Evolutionary conservation across 2,329 filamentous ascomycete genomes (phyloP), one percentile per base, ranked within the genome.

Genomic region (Fusarium pseudograminearum): DNA sequence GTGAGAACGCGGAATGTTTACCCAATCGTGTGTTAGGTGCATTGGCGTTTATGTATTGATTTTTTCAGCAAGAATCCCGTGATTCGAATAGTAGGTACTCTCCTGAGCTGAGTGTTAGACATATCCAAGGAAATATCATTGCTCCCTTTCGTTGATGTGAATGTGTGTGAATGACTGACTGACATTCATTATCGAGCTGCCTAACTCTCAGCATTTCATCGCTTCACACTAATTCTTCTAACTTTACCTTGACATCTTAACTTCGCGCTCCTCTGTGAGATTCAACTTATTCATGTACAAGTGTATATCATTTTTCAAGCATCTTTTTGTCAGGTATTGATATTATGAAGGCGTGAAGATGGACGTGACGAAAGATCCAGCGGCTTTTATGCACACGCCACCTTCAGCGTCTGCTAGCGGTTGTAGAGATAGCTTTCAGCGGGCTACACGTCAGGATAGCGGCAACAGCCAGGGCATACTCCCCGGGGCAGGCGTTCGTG

Each of bases 321-420:
- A 30, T 4, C 24, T 11, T 52, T 41, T 28, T 20, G 15, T 40
- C 9, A 40, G 15, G 8, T 12, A 40, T 31, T n/a, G n/a, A 15
- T 14, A 7, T 30, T 31, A 46, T 22, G 28, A 20, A 26, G 18
- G n/a, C 15, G 8, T 41, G 6, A 30, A 40, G 18, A 52, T 52
- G 48, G 33, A 26, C 16, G 34, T 28, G 24, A 41, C 24, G 24
- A 31, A 30, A 42, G 24, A 22, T 42, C n/a, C 50, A 16, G 24
- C 34, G 28, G 34, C 33, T 45, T 34, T 51, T 48, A 69, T 57
- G 16, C 51, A 41, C 55, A 68, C 57, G 20, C 65, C 69, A 45
- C 62, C 40, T 59, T 33, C 58, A 28, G 57, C 42, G 28, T 14
- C 51, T 52, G 22, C 48, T 52, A 52, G 24, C 34, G 24, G 14